These are phyloP conservation scores for Pseudogymnoascus pannorum DNA, from an alignment of 2,329 filamentous ascomycete genomes.

Conservation along the genomic window DNA sequence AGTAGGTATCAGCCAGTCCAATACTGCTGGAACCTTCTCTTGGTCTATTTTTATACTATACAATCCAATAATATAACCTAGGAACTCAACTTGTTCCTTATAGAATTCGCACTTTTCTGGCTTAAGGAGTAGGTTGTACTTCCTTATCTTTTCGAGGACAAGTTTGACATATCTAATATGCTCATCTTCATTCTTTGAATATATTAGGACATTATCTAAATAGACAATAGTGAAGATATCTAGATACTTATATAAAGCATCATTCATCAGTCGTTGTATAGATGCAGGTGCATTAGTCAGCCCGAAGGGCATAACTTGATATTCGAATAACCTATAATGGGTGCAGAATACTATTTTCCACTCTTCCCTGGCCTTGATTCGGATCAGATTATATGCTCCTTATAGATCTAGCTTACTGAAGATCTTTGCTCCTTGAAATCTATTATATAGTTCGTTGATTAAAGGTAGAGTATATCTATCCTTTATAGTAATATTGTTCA, in stretches of 20 bases:
- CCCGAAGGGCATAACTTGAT: too few relatives aligned
- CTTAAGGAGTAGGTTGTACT: too few relatives aligned
- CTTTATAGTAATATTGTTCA: too few relatives aligned
- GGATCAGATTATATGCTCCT: constrained; percentile 29
- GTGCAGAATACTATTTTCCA: constrained; percentile 31
- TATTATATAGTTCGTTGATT: too few relatives aligned
- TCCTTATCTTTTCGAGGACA: constrained; percentile 6
- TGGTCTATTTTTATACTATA: constrained; percentile 16
- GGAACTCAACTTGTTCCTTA: too few relatives aligned
- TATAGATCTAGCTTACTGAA: too few relatives aligned
- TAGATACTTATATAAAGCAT: constrained; percentile 12
- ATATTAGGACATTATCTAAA: constrained; percentile 29
- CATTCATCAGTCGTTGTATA: constrained; percentile 28
- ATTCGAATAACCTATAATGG: constrained; percentile 28
- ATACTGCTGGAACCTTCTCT: constrained; percentile 15
- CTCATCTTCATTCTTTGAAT: constrained; percentile 15
- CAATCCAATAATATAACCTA: constrained; percentile 13
- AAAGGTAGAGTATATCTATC: too few relatives aligned
- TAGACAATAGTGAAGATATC: constrained; percentile 19
- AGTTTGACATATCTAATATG: constrained; percentile 15
- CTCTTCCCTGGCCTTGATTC: constrained; percentile 30
- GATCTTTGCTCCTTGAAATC: too few relatives aligned
- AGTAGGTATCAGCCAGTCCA: constrained; percentile 15
- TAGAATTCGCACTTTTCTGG: too few relatives aligned
- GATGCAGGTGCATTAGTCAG: too few relatives aligned